Conservation (phyloP, 1,284 basidiomycete genomes). For the Sporisorium scitamineum region DNA sequence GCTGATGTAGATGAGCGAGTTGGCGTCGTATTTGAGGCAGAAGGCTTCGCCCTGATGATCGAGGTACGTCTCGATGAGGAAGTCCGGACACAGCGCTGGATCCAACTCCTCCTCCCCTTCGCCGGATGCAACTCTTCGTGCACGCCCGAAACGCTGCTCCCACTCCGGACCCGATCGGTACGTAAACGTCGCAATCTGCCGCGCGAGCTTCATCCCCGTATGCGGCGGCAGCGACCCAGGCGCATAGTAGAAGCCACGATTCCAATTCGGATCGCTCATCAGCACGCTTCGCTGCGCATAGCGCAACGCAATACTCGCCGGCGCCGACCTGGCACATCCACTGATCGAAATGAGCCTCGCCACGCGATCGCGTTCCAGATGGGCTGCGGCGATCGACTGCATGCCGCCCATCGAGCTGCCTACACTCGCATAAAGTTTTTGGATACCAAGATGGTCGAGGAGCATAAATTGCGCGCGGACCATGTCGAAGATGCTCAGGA, state of each 20-base stretch:
- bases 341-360: constrained; percentile 91
- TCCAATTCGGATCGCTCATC: constrained; percentile 99
- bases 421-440: constrained; percentile 89
- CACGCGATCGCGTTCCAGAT: constrained; percentile 89
- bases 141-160: constrained; percentile 94
- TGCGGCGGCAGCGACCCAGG: constrained; percentile 83
- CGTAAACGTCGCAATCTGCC: constrained; percentile 98
- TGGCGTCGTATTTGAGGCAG: constrained; percentile 98
- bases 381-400: constrained; percentile 95
- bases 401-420: constrained; percentile 97
- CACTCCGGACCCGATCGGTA: constrained; percentile 99
- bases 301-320: constrained; percentile 92
- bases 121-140: constrained; percentile 71
- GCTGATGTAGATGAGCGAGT: constrained; percentile 92
- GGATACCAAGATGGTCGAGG: constrained; percentile 85
- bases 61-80: constrained; percentile 97
- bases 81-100: constrained; percentile 87
- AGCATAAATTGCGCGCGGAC: constrained; percentile 87
- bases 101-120: constrained; percentile 44
- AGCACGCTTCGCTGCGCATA: constrained; percentile 93
- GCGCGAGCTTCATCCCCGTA: constrained; percentile 96
- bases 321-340: constrained; percentile 89
- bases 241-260: constrained; percentile 97
- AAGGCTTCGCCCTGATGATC: constrained; percentile 90
- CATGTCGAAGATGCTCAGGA: constrained; percentile 96